Evolutionary conservation across 2,329 filamentous ascomycete genomes (phyloP), one percentile per base, ranked within the genome.

Genomic region (Hansfordia pulvinata): DNA sequence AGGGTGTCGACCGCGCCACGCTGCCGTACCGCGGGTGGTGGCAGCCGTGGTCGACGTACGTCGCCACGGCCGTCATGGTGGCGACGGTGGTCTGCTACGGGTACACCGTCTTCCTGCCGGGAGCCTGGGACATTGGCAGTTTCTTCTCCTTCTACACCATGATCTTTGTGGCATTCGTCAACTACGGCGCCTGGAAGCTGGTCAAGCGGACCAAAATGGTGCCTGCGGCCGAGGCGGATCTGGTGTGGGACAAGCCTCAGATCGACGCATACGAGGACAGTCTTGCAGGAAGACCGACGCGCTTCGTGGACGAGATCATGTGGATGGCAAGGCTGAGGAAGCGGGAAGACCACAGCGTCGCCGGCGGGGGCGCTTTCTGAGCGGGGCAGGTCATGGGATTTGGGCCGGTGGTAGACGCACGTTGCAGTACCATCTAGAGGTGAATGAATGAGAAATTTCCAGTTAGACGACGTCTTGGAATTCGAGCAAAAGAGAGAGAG

Each of bases 131-230:
- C 19, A 41, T 50, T 3, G 37, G 36, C 5, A 39, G 35, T 21
- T 53, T 53, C 37, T 52, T 53, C 32, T 38, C 50, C 8, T 68
- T 69, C 42, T 76, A 70, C 41, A 58, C 56, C 8, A 64, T 58
- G 60, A 45, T 49, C 14, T 52, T 58, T 11, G 48, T 58, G 4
- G 53, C 41, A 19, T 63, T 67, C 41, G 55, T 65, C 45, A 49
- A 56, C 11, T 65, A 66, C 52, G 73, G 62, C 12, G 56, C 57
- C 38, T 82, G 72, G 70, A 82, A 81, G 51, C 6, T 79, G 2
- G 12, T 71, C 44, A 69, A 73, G 53, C 56, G 54, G 30, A 79
- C 74, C 2, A 60, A 58, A 32, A 53, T 66, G 27, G 53, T 73
- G 11, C 50, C 50, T 3, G 53, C 72, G 0, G 43, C 55, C 5